Conservation (phyloP, 805 yeast genomes). For the Millerozyma acaciae region DNA sequence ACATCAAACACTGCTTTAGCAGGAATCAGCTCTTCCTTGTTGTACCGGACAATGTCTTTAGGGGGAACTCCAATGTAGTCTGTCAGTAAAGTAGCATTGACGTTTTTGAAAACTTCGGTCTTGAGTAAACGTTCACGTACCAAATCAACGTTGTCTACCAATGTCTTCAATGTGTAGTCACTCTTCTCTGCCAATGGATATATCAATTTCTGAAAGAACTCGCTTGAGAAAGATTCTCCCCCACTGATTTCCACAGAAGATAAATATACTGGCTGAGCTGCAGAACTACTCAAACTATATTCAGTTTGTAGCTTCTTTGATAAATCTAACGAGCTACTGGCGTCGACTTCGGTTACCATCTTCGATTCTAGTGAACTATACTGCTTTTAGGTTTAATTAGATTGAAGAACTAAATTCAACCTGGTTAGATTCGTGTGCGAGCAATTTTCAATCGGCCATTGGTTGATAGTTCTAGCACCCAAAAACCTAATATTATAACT, state of each 20-base stretch:
- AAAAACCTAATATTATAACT: no score
- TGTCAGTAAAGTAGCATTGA: constrained; percentile 37
- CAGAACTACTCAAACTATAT: constrained; percentile 27
- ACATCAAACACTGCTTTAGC: constrained; percentile 44
- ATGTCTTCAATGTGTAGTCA: constrained; percentile 41
- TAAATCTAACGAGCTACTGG: constrained; percentile 9
- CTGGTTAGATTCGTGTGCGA: no score
- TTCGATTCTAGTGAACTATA: no score
- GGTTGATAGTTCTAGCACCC: no score
- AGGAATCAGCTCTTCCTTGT: constrained; percentile 39
- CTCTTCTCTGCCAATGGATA: constrained; percentile 38
- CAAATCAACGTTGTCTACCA: constrained; percentile 29
- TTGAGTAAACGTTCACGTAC: constrained; percentile 33
- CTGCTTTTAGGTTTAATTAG: no score
- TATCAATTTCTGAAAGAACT: constrained; percentile 44
- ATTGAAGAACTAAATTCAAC: no score
- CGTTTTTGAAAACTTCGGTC: constrained; percentile 44
- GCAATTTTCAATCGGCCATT: no score
- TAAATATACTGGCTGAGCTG: constrained; percentile 33
- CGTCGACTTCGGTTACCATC: no score
- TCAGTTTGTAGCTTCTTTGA: constrained; percentile 21
- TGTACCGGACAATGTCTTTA: constrained; percentile 21
- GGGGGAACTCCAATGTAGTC: constrained; percentile 31
- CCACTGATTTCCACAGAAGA: constrained; percentile 37
- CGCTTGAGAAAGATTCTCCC: constrained; percentile 42